Evolutionary conservation across 768 basidiomycete species (phyloP), one percentile per base, ranked within the genome.

Genomic region (Lepiota brunneoincarnata): DNA sequence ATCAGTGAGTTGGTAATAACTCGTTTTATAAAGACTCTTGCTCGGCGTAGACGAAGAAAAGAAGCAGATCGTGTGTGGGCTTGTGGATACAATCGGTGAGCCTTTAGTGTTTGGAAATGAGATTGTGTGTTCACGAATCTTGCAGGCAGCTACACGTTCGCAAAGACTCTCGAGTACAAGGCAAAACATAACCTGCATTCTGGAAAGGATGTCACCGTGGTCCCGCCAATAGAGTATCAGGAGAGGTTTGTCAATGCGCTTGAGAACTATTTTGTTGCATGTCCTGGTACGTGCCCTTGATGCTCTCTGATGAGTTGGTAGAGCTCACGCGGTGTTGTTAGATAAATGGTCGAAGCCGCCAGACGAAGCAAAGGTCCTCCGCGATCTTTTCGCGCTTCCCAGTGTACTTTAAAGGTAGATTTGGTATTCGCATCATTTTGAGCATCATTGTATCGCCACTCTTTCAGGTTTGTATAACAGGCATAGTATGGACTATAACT

Each of bases 161-260:
- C 89, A 2, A 93, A 92, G 67, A 91, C 89, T 0, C 72, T 93
- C 6, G 91, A 93, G 67, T 90, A 90, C 67, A 88, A 90, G 64
- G 89, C 89, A 7, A 93, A 93, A 67, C 84, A 89, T 40, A 84
- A 82, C 4, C 72, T 92, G 11, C 83, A 83, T 42, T 72, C 82
- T 34, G 82, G 80, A 2, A 69, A 89, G 58, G 86, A 91, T 31
- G 82, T 89, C 7, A 93, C 90, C 0, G 86, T 92, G 12, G 76
- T 93, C 38, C 90, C 90, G 1, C 90, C 90, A 2, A 73, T 79
- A 3, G 89, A 91, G 64, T 93, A 93, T 63, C 82, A 87, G 48
- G 84, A 89, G 38, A 78, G 90, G 0, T 91, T 93, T 59, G 78
- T 88, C 44, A 81, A 68, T 51, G 82, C 90, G 3, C 71, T 93